Conservation (phyloP, 495 filamentous ascomycete genomes). For the Aspergillus sclerotiicarbonarius region DNA sequence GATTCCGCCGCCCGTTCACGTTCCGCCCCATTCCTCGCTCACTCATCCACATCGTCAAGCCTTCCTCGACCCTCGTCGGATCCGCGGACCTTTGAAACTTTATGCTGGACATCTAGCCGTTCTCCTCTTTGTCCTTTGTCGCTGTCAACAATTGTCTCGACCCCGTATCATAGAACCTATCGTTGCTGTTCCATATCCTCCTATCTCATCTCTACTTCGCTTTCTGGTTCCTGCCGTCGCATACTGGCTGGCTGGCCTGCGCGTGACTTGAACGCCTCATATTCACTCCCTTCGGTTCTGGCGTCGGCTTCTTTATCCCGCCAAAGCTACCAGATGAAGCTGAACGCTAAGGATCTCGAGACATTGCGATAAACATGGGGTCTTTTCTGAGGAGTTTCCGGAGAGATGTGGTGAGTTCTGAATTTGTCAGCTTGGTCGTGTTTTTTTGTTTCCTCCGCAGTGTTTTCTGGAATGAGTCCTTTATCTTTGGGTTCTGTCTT, state of each 20-base stretch:
- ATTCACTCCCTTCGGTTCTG: constrained; percentile 14
- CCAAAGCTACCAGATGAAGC: constrained; percentile 33
- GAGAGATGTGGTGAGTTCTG: constrained; percentile 40
- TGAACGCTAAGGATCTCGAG: constrained; percentile 23
- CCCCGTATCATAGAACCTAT: background rate
- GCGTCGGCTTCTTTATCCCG: constrained; percentile 19
- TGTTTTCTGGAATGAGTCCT: background rate
- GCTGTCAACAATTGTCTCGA: constrained; percentile 7
- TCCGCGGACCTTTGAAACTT: constrained; percentile 16
- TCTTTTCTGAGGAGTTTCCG: constrained; percentile 43
- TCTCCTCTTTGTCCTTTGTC: constrained; percentile 10
- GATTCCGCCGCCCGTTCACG: constrained; percentile 25
- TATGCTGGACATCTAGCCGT: constrained; percentile 5
- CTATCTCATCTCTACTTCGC: background rate
- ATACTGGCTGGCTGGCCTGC: constrained; percentile 12
- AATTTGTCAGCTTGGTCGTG: background rate
- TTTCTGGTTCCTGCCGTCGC: constrained; percentile 12
- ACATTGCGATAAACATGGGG: constrained; percentile 40
- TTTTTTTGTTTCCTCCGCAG: background rate
- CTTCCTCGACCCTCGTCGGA: constrained; percentile 8
- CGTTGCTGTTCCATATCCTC: constrained; percentile 1
- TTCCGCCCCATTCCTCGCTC: constrained; percentile 27
- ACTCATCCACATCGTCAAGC: constrained; percentile 11
- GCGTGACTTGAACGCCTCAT: constrained; percentile 11
- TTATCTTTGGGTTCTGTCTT: background rate